Conservation (phyloP, 1,139 yeast species). For the Meyerozyma carpophila region DNA sequence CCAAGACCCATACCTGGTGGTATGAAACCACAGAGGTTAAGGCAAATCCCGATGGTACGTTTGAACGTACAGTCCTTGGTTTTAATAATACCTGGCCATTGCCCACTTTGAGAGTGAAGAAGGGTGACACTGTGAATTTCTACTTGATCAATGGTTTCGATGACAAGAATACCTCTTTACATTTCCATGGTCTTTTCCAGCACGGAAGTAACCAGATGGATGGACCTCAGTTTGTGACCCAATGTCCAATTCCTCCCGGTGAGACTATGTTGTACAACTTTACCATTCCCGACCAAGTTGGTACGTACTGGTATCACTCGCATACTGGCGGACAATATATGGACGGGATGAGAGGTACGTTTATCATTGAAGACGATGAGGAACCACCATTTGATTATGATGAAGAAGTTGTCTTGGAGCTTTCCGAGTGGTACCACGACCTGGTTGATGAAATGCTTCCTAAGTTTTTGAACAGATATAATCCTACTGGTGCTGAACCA, state of each 20-base stretch:
- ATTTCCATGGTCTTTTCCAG: conserved; percentile 91
- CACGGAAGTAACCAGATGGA: conserved; percentile 70
- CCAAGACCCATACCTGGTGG: conserved; percentile 59
- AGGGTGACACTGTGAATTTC: conserved; percentile 72
- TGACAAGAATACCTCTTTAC: conserved; percentile 67
- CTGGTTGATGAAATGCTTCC: conserved; percentile 47
- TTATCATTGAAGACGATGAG: conserved; percentile 62
- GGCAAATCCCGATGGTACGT: conserved; percentile 73
- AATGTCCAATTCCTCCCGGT: conserved; percentile 83
- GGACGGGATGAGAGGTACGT: conserved; percentile 84
- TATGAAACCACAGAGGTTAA: conserved; percentile 71
- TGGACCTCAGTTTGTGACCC: conserved; percentile 83
- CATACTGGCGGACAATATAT: conserved; percentile 83
- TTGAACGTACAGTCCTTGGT: conserved; percentile 64
- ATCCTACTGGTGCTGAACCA: conserved; percentile 98
- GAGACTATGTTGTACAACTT: conserved; percentile 68
- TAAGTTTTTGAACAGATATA: conserved; percentile 59
- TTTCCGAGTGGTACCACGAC: conserved; percentile 85
- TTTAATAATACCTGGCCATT: conserved; percentile 84
- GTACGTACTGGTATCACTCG: conserved; percentile 94
- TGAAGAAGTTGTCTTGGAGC: conserved; percentile 62
- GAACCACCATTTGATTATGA: conserved; percentile 54
- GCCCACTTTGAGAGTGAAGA: conserved; percentile 66
- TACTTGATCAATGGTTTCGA: conserved; percentile 66
- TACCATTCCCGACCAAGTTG: conserved; percentile 74